phyloP scores from a whole-genome alignment of 192 early-diverging fungal genomes.

The Linderina pennispora region DNA sequence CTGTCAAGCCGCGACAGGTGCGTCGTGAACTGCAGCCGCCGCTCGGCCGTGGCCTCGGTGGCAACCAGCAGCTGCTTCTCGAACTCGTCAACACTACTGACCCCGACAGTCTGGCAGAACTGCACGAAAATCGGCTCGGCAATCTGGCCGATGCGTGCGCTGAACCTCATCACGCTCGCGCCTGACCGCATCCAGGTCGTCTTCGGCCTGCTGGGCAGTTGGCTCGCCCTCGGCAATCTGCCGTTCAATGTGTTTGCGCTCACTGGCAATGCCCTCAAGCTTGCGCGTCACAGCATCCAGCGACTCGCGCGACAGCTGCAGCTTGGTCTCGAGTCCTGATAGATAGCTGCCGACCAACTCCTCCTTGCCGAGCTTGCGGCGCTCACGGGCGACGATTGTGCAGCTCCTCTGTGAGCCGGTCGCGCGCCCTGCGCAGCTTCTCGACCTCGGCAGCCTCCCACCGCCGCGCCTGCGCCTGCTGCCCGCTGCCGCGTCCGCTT shows the following conservation, averaged over 20 bases:
- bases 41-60: slow-evolving; percentile 68
- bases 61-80: slow-evolving; percentile 67
- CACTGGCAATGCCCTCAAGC: slow-evolving; percentile 52
- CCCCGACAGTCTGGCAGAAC: slow-evolving; percentile 71
- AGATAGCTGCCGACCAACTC: slow-evolving; percentile 54
- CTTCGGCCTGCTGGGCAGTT: slow-evolving; percentile 16
- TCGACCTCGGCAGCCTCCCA: slow-evolving; percentile 93
- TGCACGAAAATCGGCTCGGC: slow-evolving; percentile 69
- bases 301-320: slow-evolving; percentile 54
- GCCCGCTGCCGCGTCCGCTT: slow-evolving; percentile 33
- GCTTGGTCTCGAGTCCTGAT: slow-evolving; percentile 54
- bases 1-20: slow-evolving; percentile 73
- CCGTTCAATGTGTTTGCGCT: slow-evolving; percentile 51
- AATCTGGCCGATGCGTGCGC: slow-evolving; percentile 44
- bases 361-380: slow-evolving; percentile 61
- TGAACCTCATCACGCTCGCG: slow-evolving; percentile 33
- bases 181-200: slow-evolving; percentile 43
- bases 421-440: slow-evolving; percentile 62
- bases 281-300: slow-evolving; percentile 50
- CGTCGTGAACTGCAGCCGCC: slow-evolving; percentile 67
- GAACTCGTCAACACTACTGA: slow-evolving; percentile 80
- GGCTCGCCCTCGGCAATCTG: slow-evolving; percentile 19
- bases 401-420: slow-evolving; percentile 63
- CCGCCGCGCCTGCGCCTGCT: slow-evolving; percentile 46
- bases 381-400: slow-evolving; percentile 63